These are phyloP conservation scores for Isochrysis galbana DNA, from an alignment of 78 protist species.

Conservation along the genomic window DNA sequence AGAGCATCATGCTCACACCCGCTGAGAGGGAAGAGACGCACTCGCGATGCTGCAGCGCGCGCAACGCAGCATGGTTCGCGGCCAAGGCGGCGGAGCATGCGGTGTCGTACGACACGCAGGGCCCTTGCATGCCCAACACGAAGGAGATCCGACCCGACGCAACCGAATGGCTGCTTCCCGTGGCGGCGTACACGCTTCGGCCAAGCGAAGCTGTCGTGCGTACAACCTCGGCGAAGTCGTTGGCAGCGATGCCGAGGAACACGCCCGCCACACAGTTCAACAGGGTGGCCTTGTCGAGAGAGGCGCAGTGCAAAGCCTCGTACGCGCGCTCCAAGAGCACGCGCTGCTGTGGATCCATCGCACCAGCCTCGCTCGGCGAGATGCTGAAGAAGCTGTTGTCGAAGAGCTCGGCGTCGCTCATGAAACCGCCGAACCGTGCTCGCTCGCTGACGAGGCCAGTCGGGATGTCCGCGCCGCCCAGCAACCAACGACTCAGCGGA, in stretches of 20 bases:
- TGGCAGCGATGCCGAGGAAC: background rate
- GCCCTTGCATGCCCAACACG: conserved; percentile 73
- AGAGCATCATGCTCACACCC: background rate
- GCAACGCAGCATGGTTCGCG: background rate
- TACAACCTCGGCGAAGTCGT: background rate
- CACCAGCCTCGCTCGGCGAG: background rate
- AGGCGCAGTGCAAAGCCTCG: background rate
- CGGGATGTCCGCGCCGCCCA: background rate
- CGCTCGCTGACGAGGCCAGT: background rate
- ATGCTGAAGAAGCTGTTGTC: background rate
- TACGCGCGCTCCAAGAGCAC: background rate
- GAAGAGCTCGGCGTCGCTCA: background rate
- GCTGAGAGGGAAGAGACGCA: background rate
- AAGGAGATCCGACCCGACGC: conserved; percentile 67
- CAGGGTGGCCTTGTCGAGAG: background rate
- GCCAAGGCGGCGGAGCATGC: background rate
- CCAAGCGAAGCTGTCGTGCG: background rate
- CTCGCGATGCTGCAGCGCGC: background rate
- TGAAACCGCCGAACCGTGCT: background rate
- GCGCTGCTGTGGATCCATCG: conserved; percentile 5
- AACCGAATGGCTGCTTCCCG: background rate
- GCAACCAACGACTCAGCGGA: background rate
- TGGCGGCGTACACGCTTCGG: conserved; percentile 1
- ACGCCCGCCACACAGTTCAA: background rate
- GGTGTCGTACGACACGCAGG: conserved; percentile 71